These are phyloP conservation scores for Cyberlindnera americana DNA, from an alignment of 805 yeast genomes.

Conservation along the genomic window DNA sequence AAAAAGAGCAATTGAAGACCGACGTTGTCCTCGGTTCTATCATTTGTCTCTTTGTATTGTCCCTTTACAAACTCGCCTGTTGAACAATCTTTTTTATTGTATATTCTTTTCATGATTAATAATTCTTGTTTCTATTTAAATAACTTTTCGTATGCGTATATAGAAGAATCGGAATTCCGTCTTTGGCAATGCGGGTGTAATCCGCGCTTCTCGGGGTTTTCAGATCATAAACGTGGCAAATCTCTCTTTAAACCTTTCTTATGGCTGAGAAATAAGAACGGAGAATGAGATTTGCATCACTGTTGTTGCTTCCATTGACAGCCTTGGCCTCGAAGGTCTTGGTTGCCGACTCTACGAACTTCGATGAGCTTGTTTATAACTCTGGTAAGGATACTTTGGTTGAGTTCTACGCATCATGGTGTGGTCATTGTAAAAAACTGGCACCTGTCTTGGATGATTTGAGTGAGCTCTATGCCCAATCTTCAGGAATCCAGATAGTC, in stretches of 20 bases:
- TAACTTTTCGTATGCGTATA: no score
- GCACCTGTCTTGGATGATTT: slow-evolving; percentile 86
- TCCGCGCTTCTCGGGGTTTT: no score
- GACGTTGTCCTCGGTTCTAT: slow-evolving; percentile 20
- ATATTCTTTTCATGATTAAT: neutral
- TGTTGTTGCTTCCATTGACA: slow-evolving; percentile 6
- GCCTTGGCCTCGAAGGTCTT: slow-evolving; percentile 11
- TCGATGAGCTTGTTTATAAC: slow-evolving; percentile 52
- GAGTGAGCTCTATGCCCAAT: slow-evolving; percentile 57
- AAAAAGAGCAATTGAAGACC: slow-evolving; percentile 25
- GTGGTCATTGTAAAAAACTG: slow-evolving; percentile 90
- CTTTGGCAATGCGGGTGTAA: no score
- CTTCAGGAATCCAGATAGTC: slow-evolving; percentile 66
- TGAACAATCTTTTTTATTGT: neutral
- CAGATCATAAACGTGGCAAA: slow-evolving; percentile 1
- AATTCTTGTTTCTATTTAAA: neutral
- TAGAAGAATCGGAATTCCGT: neutral
- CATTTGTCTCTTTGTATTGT: neutral
- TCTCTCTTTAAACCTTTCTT: no score
- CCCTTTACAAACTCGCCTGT: neutral
- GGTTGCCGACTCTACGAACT: slow-evolving; percentile 32
- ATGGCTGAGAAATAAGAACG: neutral
- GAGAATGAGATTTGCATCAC: slow-evolving; percentile 3
- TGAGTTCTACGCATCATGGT: slow-evolving; percentile 96
- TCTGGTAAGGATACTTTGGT: slow-evolving; percentile 72